Base-by-base conservation (phyloP, 305 asterid genomes). In the Fraxinus paxiana region DNA sequence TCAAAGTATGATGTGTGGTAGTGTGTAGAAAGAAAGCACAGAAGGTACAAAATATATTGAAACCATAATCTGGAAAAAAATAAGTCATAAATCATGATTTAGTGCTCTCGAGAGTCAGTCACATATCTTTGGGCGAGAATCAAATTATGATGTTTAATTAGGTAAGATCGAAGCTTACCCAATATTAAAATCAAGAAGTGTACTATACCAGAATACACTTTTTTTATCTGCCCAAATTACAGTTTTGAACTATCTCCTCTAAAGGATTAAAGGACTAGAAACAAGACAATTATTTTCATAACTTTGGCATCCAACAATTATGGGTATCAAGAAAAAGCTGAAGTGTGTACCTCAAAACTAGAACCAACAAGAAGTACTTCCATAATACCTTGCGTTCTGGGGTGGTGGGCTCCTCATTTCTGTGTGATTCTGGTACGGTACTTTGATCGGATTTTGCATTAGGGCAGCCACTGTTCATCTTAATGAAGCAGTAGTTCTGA, bases 1-100 rank as follows among this genome's bases (percentile, higher is more conserved):
- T 82, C 67, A 77, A 85, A 85, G 88, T 65, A 79, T 41, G 63
- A 59, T 31, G 24, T 5, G 73, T 17, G 15, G 3, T 10, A 3
- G 17, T 65, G 6, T 26, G 56, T 2, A 63, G n/a, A 22, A 26
- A 24, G 34, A 63, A 6, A 63, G 72, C 33, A 63, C 15, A 3
- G 7, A 18, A 61, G 34, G 71, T 63, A 22, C 15, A 63, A 9
- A 22, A 61, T 59, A 22, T 2, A 63, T 3, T 24, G 71, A 63
- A 61, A 20, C 71, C n/a, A 8, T 61, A 22, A 61, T 61, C 71
- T 61, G 71, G 31, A 61, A 61, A 61, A 59, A 20, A 7, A 7
- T 17, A 7, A 22, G 13, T 20, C 30, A 22, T 22, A 8, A 61
- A 61, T 61, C 30, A 20, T 20, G 71, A 20, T 24, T 61, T 61